A percentile compares a stretch with the other conserved stretches of the same genome.
Evolutionary conservation across 75 land plant genomes (phyloP).

Genomic region (Sequoia sempervirens): DNA sequence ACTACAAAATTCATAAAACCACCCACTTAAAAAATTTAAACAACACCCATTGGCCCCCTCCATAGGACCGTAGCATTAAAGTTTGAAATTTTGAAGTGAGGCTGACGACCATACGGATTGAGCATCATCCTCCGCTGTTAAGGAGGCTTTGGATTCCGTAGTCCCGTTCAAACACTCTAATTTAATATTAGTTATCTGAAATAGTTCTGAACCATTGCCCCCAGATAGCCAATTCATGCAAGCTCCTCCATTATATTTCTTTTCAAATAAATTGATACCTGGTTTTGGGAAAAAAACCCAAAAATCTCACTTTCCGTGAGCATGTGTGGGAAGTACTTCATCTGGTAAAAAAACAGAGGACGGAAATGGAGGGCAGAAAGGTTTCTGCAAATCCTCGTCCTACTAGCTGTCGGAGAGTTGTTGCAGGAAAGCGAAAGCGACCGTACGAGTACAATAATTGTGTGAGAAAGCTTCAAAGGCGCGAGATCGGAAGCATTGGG

Average conservation of each 20-base stretch:
- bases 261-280: neutral
- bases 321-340: neutral
- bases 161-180: neutral
- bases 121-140: neutral
- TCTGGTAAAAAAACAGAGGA: neutral
- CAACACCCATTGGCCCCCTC: no score
- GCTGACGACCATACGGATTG: neutral
- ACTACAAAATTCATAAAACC: no score
- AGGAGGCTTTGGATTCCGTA: neutral
- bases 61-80: neutral
- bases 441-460: constrained; percentile 61
- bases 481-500: constrained; percentile 71
- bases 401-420: constrained; percentile 44
- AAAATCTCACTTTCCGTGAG: neutral
- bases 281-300: neutral
- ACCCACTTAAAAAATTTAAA: no score
- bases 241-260: neutral
- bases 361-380: constrained; percentile 41
- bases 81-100: neutral
- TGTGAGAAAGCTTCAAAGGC: constrained; percentile 72
- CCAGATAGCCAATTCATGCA: neutral
- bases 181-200: neutral
- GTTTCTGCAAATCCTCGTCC: constrained; percentile 63
- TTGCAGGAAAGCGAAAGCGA: constrained; percentile 52
- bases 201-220: neutral